A percentile compares a stretch with the other conserved stretches of the same genome.
These are phyloP conservation scores for Primulina huaijiensis DNA, from an alignment of 257 asterid species.

Conservation along the genomic window DNA sequence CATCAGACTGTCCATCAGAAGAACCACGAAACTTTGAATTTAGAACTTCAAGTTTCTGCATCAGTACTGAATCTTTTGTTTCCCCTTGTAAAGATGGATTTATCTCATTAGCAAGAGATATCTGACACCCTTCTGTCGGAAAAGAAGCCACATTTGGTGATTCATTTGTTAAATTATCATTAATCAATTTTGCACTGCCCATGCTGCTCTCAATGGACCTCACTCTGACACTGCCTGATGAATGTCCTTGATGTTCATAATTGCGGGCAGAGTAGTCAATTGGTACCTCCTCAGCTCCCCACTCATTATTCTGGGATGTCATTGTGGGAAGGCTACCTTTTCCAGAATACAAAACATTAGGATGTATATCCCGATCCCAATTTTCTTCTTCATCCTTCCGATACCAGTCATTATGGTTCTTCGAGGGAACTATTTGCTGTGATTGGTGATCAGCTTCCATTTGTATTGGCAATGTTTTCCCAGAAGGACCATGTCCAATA, in stretches of 20 bases:
- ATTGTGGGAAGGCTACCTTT: slow-evolving; percentile 34
- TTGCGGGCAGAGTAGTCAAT: slow-evolving; percentile 32
- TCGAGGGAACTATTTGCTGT: slow-evolving; percentile 45
- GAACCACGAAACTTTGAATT: slow-evolving; percentile 75
- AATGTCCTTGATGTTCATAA: slow-evolving; percentile 39
- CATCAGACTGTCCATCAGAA: slow-evolving; percentile 58
- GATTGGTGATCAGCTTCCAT: slow-evolving; percentile 43
- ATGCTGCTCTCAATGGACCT: slow-evolving; percentile 43
- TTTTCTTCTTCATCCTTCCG: slow-evolving; percentile 55
- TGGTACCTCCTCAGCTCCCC: slow-evolving; percentile 65
- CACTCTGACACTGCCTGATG: slow-evolving; percentile 33
- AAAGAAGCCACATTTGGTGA: slow-evolving; percentile 34
- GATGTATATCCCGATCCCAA: slow-evolving; percentile 36
- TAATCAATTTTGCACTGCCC: slow-evolving; percentile 33
- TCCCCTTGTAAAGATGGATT: slow-evolving; percentile 38
- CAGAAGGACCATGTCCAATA: slow-evolving; percentile 43
- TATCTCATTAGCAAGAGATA: slow-evolving; percentile 32
- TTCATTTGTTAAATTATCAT: slow-evolving; percentile 40
- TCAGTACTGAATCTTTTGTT: slow-evolving; percentile 48
- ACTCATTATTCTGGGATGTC: slow-evolving; percentile 54
- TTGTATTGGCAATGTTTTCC: slow-evolving; percentile 43
- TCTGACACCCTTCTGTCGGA: slow-evolving; percentile 37
- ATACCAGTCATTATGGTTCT: slow-evolving; percentile 47
- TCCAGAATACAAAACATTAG: slow-evolving; percentile 35
- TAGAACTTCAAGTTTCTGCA: slow-evolving; percentile 78